Evolutionary conservation across 345 rosid species (phyloP), one percentile per base, ranked within the genome.

Genomic region (Carallia brachiata): DNA sequence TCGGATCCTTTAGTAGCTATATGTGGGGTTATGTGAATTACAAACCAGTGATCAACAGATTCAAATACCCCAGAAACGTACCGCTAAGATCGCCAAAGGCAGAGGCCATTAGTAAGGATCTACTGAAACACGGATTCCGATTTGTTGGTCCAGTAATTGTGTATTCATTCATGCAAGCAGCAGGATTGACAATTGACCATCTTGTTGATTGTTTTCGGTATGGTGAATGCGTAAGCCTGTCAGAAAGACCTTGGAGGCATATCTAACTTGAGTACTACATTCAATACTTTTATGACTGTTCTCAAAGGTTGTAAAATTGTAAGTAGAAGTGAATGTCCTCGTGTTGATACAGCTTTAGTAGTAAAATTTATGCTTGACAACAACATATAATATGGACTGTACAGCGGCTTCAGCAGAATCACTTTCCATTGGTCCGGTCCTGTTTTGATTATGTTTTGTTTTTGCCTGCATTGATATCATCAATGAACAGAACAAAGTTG

Each of bases 231-330:
- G 87, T 90, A 12, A 78, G 84, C 67, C 93, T 85, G 4, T 93
- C 97, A 34, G 96, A 92, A 67, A 82, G 97, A 36, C 99, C 97
- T 6, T 90, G 97, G 97, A 87, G 97, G 65, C 97, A 90, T 66
- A 86, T 88, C 61, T 91, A 66, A 82, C 55, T 13, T 62, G 0
- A 2, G 9, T 30, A 4, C 37, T 2, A 55, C 59, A 7, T 55
- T 15, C 4, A n/a, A 7, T 19, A 8, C 19, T 6, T 19, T 7
- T 6, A 19, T 4, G 13, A 55, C 30, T 19, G 30, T n/a, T 5
- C 70, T 44, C 32, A 34, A 60, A 10, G n/a, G 17, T 57, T 18
- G 57, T n/a, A 7, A 31, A 36, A 31, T 61, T 61, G 50, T 52
- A 62, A 36, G 59, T 7, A 55, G 30, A 55, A 55, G 27, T 3